phyloP scores from a whole-genome alignment of 202 grass and related monocot genomes.

The Sporobolus alterniflorus region DNA sequence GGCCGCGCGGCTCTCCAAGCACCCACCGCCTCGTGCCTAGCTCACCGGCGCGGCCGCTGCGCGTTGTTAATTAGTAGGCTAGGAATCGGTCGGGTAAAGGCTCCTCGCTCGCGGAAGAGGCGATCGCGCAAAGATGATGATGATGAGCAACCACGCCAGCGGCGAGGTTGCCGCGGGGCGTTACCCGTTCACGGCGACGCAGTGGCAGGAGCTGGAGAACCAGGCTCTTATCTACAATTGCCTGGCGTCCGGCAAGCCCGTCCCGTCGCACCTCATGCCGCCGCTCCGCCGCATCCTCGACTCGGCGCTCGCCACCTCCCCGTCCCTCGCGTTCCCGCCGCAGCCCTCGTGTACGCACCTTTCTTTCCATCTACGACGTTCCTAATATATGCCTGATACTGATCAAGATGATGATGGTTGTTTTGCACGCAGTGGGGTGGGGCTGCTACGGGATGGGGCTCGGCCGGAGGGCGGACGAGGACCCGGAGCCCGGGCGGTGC shows the following conservation, averaged over 20 bases:
- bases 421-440: slow-evolving; percentile 63
- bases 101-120: too few species aligned
- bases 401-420: background rate
- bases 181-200: slow-evolving; percentile 89
- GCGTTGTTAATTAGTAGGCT: too few species aligned
- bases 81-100: background rate
- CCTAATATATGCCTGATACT: too few species aligned
- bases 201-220: slow-evolving; percentile 98
- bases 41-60: too few species aligned
- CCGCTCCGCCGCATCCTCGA: slow-evolving; percentile 88
- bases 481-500: slow-evolving; percentile 44
- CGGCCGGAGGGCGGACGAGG: slow-evolving; percentile 82
- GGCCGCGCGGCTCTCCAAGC: too few species aligned
- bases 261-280: slow-evolving; percentile 84
- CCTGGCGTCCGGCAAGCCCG: slow-evolving; percentile 85
- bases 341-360: slow-evolving; percentile 65
- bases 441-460: slow-evolving; percentile 85
- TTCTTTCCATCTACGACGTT: background rate
- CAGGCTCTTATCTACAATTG: slow-evolving; percentile 97
- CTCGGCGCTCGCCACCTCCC: slow-evolving; percentile 72
- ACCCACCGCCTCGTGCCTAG: too few species aligned
- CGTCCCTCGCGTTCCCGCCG: slow-evolving; percentile 72
- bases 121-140: slow-evolving; percentile 46
- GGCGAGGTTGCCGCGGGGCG: slow-evolving; percentile 34
- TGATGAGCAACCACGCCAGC: slow-evolving; percentile 58